Base-by-base conservation (phyloP, 805 yeast genomes). In the Spathaspora arborariae region DNA sequence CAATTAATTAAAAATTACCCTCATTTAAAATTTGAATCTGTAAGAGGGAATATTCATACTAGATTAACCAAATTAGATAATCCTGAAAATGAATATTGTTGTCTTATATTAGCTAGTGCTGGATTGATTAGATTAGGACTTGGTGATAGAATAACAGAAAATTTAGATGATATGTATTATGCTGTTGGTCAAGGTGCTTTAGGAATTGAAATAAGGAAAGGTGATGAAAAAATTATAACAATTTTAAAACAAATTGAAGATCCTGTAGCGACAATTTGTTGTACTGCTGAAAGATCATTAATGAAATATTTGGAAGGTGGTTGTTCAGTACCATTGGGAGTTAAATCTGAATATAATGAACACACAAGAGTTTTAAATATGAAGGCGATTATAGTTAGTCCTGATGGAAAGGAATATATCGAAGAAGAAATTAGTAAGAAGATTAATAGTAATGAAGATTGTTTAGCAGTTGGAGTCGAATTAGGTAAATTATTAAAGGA, bases 161-260 rank as follows among this genome's bases (percentile, higher is more conserved):
- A 74, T 53, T 74, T 94, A 51, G 80, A 84, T 46, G 87, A 84
- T 46, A 88, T 92, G 96, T 85, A 82, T 62, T 88, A 92, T 62
- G 97, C 99, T 1, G 97, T 94, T 40, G 99, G 99, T n/a, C 99
- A 94, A 70, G 99, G 99, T 52, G 98, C 98, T 0, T 68, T 94
- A 39, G 99, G 98, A 16, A 72, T 94, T 21, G 99, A 94, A 68
- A 88, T 92, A 54, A 78, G 95, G 56, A 76, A 76, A 48, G 78
- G 76, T 49, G 96, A 94, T 64, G 58, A 64, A 5, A 68, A 72
- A 42, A 79, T 87, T 66, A 70, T 70, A 55, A 65, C 75, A 46
- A 73, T 91, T 16, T 78, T 95, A 55, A 64, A 75, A 15, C 73
- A 79, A 47, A 80, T 92, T 50, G 84, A 83, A 55, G 84, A 90